These are phyloP conservation scores for Blastobotrys illinoisensis DNA, from an alignment of 1,139 yeast species.

Conservation along the genomic window DNA sequence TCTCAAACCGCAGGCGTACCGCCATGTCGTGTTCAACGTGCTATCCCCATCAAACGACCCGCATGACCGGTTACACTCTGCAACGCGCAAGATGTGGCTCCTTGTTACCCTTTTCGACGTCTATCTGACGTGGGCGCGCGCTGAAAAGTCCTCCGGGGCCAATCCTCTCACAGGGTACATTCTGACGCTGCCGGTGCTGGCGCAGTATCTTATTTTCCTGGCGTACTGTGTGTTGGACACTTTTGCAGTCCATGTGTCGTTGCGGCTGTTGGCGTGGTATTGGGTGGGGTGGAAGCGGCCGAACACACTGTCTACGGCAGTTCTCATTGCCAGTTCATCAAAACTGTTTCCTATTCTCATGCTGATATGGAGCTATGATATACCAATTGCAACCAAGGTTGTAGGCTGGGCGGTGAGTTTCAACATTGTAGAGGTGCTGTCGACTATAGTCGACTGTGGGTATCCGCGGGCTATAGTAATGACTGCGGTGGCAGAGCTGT, in stretches of 20 bases:
- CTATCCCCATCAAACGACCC: constrained; percentile 34
- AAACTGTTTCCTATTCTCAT: constrained; percentile 87
- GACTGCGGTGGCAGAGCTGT: constrained; percentile 24
- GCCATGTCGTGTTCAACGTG: constrained; percentile 79
- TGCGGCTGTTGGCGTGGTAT: constrained; percentile 41
- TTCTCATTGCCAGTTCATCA: constrained; percentile 69
- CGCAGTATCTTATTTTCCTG: constrained; percentile 66
- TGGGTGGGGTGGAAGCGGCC: constrained; percentile 42
- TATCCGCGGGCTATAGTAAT: constrained; percentile 35
- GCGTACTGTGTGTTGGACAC: constrained; percentile 58
- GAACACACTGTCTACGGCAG: constrained; percentile 52
- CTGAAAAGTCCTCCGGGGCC: constrained; percentile 46
- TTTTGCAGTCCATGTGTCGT: constrained; percentile 44
- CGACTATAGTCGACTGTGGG: constrained; percentile 46
- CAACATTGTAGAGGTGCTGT: constrained; percentile 61
- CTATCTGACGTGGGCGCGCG: constrained; percentile 86
- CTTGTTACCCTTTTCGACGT: constrained; percentile 81
- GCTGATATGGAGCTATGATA: constrained; percentile 95
- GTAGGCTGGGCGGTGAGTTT: constrained; percentile 59
- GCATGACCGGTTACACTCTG: constrained; percentile 21
- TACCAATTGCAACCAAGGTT: constrained; percentile 56
- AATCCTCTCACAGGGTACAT: constrained; percentile 30
- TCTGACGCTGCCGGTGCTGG: constrained; percentile 41
- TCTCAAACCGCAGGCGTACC: constrained; percentile 81
- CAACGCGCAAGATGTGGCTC: constrained; percentile 46